A percentile compares a stretch with the other conserved stretches of the same genome.
These are phyloP conservation scores for Zizania palustris DNA, from an alignment of 202 grass and related monocot species.

Conservation along the genomic window DNA sequence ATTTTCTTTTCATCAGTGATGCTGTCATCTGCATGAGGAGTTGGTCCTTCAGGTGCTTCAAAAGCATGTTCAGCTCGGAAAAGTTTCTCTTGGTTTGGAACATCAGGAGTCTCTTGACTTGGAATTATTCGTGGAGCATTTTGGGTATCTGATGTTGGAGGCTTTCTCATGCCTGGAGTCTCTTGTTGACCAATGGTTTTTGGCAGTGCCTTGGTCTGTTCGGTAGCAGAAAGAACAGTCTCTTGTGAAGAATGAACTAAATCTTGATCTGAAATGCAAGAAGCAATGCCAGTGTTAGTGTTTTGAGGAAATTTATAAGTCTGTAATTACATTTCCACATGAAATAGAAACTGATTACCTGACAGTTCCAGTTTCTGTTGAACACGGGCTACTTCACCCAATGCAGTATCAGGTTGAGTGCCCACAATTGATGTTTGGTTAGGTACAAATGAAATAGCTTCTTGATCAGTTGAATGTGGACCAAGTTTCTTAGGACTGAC, in stretches of 20 bases:
- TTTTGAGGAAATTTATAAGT: neutral
- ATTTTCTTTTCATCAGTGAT: too few species aligned
- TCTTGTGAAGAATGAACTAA: conserved; percentile 16
- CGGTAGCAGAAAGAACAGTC: conserved; percentile 18
- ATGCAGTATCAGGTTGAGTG: neutral
- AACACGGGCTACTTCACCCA: conserved; percentile 2
- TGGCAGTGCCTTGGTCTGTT: conserved; percentile 39
- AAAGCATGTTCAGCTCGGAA: too few species aligned
- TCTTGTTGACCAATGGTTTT: conserved; percentile 10
- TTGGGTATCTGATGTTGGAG: too few species aligned
- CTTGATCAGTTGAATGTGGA: neutral
- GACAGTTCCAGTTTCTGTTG: conserved; percentile 1
- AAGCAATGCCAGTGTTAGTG: conserved; percentile 23
- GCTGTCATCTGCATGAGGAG: too few species aligned
- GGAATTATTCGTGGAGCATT: too few species aligned
- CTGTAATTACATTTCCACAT: neutral
- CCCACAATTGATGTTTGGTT: neutral
- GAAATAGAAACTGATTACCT: conserved; percentile 42
- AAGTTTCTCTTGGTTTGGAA: too few species aligned
- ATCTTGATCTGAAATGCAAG: conserved; percentile 33
- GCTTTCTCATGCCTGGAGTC: neutral
- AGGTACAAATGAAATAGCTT: neutral
- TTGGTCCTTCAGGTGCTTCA: too few species aligned
- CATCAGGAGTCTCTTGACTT: too few species aligned
- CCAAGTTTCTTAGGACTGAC: neutral